Evolutionary conservation across 768 basidiomycete species (phyloP).

Genomic region (Trametes meyenii): DNA sequence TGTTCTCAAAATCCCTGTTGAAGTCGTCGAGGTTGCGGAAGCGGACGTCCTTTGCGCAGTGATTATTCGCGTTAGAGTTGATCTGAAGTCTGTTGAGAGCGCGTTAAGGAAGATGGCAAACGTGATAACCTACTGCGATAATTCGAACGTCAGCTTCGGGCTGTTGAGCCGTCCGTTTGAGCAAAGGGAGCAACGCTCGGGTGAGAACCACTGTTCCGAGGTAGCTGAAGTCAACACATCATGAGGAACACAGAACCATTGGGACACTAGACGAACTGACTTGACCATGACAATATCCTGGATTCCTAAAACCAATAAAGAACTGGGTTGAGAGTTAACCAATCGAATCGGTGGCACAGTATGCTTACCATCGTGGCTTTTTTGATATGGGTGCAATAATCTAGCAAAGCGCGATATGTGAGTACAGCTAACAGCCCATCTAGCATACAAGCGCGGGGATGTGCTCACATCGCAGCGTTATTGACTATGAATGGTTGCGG

Average conservation of each 20-base stretch:
- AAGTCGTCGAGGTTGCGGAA: conserved; percentile 38
- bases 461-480: conserved; percentile 52
- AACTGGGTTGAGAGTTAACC: background rate
- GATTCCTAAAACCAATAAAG: conserved; percentile 36
- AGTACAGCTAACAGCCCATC: background rate
- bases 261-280: conserved; percentile 36
- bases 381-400: conserved; percentile 23
- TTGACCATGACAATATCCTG: conserved; percentile 43
- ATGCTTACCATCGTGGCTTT: conserved; percentile 16
- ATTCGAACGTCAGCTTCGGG: conserved; percentile 37
- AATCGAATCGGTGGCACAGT: background rate
- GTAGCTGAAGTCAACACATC: conserved; percentile 24
- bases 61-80: conserved; percentile 12
- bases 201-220: conserved; percentile 35
- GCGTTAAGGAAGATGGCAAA: background rate
- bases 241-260: background rate
- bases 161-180: conserved; percentile 33
- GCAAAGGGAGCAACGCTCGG: conserved; percentile 34
- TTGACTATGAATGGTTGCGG: conserved; percentile 42
- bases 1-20: conserved; percentile 35
- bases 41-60: conserved; percentile 28
- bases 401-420: conserved; percentile 13
- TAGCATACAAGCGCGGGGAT: background rate
- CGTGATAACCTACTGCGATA: conserved; percentile 28
- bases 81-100: background rate